These are phyloP conservation scores for Draba incana DNA, from an alignment of 345 rosid genomes.

Conservation along the genomic window DNA sequence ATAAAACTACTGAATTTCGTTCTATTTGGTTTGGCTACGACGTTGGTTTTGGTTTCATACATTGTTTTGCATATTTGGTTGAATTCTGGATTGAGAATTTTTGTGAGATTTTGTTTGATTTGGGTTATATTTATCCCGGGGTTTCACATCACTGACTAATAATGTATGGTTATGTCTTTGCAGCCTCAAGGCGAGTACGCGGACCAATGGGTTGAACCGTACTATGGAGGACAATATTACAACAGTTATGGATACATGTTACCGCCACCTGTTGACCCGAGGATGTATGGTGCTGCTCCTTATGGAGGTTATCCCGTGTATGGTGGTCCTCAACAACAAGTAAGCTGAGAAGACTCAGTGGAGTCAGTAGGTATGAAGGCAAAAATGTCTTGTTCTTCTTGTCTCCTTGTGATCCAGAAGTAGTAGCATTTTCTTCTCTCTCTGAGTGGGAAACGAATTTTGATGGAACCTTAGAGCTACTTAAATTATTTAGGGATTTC, in stretches of 20 bases:
- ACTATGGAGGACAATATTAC: conserved; percentile 75
- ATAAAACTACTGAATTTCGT: too few species aligned
- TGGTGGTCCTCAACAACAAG: conserved; percentile 81
- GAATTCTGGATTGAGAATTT: neutral
- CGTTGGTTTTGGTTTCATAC: too few species aligned
- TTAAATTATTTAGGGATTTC: conserved; percentile 27
- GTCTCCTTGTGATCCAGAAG: neutral
- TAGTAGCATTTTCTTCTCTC: neutral
- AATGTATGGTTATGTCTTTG: conserved; percentile 17
- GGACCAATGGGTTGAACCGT: conserved; percentile 76
- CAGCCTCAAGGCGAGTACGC: conserved; percentile 75
- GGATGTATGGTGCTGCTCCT: conserved; percentile 67
- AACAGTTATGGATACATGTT: conserved; percentile 81
- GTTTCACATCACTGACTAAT: neutral
- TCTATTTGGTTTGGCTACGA: too few species aligned
- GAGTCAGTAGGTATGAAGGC: conserved; percentile 28
- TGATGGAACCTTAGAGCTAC: conserved; percentile 31
- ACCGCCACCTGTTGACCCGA: conserved; percentile 64
- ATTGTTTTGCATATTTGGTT: neutral
- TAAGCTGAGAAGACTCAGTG: conserved; percentile 58
- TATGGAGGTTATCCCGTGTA: conserved; percentile 79
- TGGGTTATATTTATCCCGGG: neutral
- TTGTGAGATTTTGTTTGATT: neutral
- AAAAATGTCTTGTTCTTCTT: conserved; percentile 17
- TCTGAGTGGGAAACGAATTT: conserved; percentile 21